Conservation (phyloP, 108 stramenopile species). For the Fragilaria crotonensis region DNA sequence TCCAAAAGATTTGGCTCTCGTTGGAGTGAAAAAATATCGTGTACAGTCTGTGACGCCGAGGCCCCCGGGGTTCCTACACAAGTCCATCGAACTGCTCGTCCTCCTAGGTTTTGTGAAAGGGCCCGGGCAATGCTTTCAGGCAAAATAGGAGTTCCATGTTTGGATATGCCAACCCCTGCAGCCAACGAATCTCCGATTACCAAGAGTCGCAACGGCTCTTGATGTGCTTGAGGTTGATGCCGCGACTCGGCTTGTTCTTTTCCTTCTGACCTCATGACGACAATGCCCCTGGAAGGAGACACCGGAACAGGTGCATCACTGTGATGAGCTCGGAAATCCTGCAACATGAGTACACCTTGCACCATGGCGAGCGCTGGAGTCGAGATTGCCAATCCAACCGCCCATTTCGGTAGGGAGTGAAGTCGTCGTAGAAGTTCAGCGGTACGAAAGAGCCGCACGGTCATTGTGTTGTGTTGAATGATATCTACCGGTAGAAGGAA, state of each 20-base stretch:
- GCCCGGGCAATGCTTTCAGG: constrained; percentile 54
- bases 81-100: constrained; percentile 52
- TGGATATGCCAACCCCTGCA: constrained; percentile 54
- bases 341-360: constrained; percentile 2
- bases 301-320: constrained; percentile 7
- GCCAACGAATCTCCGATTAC: constrained; percentile 69
- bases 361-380: background rate
- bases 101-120: constrained; percentile 33
- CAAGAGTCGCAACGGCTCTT: constrained; percentile 37
- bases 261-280: background rate
- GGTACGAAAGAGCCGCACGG: background rate
- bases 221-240: background rate
- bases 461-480: background rate
- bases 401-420: constrained; percentile 4
- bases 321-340: constrained; percentile 3
- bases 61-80: constrained; percentile 49
- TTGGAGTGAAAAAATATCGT: background rate
- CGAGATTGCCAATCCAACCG: constrained; percentile 1
- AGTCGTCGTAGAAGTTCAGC: background rate
- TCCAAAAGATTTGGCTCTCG: background rate
- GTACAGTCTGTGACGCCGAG: constrained; percentile 3
- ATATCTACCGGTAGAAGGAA: too few relatives aligned
- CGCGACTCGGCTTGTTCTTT: background rate
- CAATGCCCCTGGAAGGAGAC: constrained; percentile 2
- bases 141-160: constrained; percentile 41